phyloP scores from a whole-genome alignment of 345 rosid species.

The Capsella bursapastoris region DNA sequence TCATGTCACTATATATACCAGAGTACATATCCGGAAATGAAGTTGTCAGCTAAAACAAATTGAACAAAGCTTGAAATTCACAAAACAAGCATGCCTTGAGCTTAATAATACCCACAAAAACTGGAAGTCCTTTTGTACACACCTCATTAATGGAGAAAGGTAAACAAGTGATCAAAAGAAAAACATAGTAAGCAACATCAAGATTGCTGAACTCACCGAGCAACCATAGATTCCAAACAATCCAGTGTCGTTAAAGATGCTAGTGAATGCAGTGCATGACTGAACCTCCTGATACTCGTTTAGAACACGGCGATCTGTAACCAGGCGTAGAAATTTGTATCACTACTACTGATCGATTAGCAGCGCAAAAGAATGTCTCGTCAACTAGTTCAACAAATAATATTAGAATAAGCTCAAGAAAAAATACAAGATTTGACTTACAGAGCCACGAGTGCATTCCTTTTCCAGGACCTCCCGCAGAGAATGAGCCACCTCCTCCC shows the following conservation, averaged over 20 bases:
- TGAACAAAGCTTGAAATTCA: neutral
- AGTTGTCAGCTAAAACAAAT: slow-evolving; percentile 3
- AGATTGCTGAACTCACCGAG: slow-evolving; percentile 56
- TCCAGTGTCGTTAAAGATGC: slow-evolving; percentile 69
- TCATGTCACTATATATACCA: slow-evolving; percentile 2
- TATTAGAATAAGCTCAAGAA: slow-evolving; percentile 1
- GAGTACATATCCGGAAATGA: slow-evolving; percentile 8
- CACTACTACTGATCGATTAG: slow-evolving; percentile 9
- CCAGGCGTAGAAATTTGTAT: slow-evolving; percentile 28
- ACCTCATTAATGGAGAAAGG: neutral
- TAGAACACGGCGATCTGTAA: slow-evolving; percentile 64
- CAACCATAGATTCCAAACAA: slow-evolving; percentile 77
- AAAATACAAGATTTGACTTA: slow-evolving; percentile 49
- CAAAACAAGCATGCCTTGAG: neutral
- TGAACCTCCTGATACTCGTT: slow-evolving; percentile 62
- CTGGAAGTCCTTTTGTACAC: neutral
- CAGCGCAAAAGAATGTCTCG: neutral
- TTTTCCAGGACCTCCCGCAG: slow-evolving; percentile 97
- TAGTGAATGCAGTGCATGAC: slow-evolving; percentile 76
- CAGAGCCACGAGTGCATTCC: slow-evolving; percentile 95
- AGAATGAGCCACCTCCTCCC: slow-evolving; percentile 99
- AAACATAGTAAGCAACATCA: neutral
- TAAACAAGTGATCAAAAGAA: neutral
- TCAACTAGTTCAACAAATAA: neutral
- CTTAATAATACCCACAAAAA: neutral